Evolutionary conservation across 148 eudicot genomes (phyloP).

Genomic region (Rhododendron henanense): DNA sequence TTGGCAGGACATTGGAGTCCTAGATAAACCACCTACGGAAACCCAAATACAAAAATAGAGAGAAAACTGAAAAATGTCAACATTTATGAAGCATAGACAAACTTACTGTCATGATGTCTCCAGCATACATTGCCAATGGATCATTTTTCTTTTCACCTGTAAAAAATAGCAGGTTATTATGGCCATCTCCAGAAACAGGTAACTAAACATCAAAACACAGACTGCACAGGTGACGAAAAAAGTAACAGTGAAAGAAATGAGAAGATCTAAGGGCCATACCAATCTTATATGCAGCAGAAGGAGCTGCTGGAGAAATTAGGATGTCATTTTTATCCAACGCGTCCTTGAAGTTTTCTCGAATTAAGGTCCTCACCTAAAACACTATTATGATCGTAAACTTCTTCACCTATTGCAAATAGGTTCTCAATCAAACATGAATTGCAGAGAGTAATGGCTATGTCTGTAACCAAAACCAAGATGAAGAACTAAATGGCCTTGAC

Average conservation of each 20-base stretch:
- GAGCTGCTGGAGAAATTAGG: conserved; percentile 95
- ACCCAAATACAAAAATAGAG: not conserved
- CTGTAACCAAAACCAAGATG: not conserved
- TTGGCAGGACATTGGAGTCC: not conserved
- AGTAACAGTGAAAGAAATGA: not conserved
- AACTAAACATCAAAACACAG: not conserved
- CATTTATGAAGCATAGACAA: not conserved
- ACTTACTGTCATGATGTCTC: conserved; percentile 97
- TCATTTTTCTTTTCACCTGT: conserved; percentile 94
- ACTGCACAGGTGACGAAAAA: conserved; percentile 3
- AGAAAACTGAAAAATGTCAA: not conserved
- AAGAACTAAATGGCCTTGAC: not conserved
- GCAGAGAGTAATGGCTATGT: not conserved
- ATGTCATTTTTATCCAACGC: conserved; percentile 80
- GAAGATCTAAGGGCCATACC: conserved; percentile 41
- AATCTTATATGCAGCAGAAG: conserved; percentile 88
- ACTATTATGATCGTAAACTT: conserved; percentile 19
- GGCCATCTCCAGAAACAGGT: conserved; percentile 2
- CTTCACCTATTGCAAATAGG: conserved; percentile 2
- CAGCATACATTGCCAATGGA: conserved; percentile 98
- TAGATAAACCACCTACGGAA: not conserved
- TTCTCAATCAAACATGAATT: not conserved
- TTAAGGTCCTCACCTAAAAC: conserved; percentile 85
- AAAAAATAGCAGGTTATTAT: conserved; percentile 18
- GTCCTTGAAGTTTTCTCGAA: conserved; percentile 74